These are phyloP conservation scores for Exophiala spinifera DNA, from an alignment of 2,329 filamentous ascomycete genomes.

Conservation along the genomic window DNA sequence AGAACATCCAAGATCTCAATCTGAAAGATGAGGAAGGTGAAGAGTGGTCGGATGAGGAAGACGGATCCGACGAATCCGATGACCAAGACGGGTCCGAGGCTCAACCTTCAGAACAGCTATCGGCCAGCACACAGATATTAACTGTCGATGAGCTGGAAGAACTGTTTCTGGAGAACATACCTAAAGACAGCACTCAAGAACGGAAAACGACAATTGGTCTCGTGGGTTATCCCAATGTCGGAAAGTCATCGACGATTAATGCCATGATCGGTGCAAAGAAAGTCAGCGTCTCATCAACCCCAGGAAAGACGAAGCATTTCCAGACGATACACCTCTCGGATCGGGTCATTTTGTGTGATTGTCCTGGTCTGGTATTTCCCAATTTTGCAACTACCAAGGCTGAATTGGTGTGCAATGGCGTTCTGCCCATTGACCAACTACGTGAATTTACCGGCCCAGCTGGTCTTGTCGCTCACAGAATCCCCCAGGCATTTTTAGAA, in stretches of 20 bases:
- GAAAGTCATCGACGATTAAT: constrained; percentile 99
- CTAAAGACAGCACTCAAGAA: constrained; percentile 49
- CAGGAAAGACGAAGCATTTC: constrained; percentile 98
- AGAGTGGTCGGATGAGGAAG: constrained; percentile 33
- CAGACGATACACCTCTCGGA: constrained; percentile 95
- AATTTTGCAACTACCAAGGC: constrained; percentile 97
- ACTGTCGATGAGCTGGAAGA: constrained; percentile 90
- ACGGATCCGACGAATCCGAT: constrained; percentile 48
- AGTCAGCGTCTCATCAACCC: constrained; percentile 94
- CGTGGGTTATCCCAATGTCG: constrained; percentile 97
- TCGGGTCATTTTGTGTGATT: constrained; percentile 90
- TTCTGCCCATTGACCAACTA: constrained; percentile 93
- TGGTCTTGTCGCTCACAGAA: constrained; percentile 75
- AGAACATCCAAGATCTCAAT: constrained; percentile 25
- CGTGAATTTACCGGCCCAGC: constrained; percentile 88
- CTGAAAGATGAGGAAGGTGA: constrained; percentile 29
- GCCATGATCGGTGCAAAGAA: constrained; percentile 98
- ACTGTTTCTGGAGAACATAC: constrained; percentile 76
- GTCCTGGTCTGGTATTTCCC: constrained; percentile 95
- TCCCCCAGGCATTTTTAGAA: constrained; percentile 85
- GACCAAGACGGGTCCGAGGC: constrained; percentile 38
- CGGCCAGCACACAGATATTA: constrained; percentile 66
- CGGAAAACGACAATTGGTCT: constrained; percentile 84
- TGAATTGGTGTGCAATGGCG: constrained; percentile 90
- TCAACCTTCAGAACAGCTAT: constrained; percentile 15